phyloP scores from a whole-genome alignment of 805 yeast genomes.

The Yarrowia osloensis region DNA sequence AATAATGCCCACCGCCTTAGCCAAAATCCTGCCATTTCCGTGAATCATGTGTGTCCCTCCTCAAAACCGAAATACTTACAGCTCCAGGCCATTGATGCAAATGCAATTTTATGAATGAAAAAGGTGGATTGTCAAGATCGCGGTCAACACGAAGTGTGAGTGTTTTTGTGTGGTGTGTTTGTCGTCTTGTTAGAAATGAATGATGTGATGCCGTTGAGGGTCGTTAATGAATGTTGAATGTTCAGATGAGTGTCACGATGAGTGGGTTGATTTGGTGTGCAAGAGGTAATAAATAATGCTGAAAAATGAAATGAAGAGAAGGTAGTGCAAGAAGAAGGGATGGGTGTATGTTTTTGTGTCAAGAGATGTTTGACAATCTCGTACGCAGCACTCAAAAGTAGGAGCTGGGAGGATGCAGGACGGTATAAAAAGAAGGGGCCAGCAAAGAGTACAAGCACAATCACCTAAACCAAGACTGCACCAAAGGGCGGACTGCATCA shows the following conservation, averaged over 20 bases:
- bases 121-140: slow-evolving; percentile 1
- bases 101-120: slow-evolving; percentile 25
- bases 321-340: slow-evolving; percentile 14
- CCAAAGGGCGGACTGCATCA: slow-evolving; percentile 26
- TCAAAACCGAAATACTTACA: slow-evolving; percentile 1
- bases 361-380: slow-evolving; percentile 24
- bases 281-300: slow-evolving; percentile 14
- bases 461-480: slow-evolving; percentile 26
- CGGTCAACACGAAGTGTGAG: slow-evolving; percentile 8
- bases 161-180: not conserved
- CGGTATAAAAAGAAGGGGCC: slow-evolving; percentile 27
- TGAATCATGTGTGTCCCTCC: not conserved
- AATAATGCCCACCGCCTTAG: not conserved
- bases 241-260: not conserved
- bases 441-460: slow-evolving; percentile 17
- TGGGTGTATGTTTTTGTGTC: slow-evolving; percentile 10
- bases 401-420: slow-evolving; percentile 27
- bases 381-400: slow-evolving; percentile 24
- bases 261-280: not conserved
- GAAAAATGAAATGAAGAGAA: slow-evolving; percentile 10
- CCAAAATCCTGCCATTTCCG: not conserved
- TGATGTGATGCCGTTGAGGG: slow-evolving; percentile 12
- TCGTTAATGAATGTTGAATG: slow-evolving; percentile 22
- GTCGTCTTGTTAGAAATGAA: not conserved
- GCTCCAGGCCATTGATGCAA: slow-evolving; percentile 31